phyloP scores from a whole-genome alignment of 2,329 filamentous ascomycete species.

The Fusarium camptoceras region DNA sequence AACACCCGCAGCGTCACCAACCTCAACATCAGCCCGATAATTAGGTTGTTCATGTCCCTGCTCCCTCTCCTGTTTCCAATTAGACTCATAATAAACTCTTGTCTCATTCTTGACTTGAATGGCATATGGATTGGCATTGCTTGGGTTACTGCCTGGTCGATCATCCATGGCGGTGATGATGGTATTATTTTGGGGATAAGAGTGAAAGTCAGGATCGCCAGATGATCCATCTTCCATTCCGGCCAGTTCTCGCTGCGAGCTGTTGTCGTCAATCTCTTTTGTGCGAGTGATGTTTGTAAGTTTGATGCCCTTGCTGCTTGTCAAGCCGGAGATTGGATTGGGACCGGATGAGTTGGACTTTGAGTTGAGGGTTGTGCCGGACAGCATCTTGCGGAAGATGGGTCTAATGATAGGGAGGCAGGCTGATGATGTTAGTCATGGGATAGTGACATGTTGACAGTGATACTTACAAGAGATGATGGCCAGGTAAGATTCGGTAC shows the following conservation, averaged over 20 bases:
- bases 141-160: not conserved
- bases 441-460: not conserved
- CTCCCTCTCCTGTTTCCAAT: not conserved
- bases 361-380: conserved; percentile 18
- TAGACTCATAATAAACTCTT: conserved; percentile 24
- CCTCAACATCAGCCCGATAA: not conserved
- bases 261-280: conserved; percentile 33
- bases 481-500: conserved; percentile 22
- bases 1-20: not conserved
- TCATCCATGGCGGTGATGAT: conserved; percentile 13
- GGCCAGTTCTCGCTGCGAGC: conserved; percentile 29
- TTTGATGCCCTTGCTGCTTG: conserved; percentile 31
- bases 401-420: conserved; percentile 32
- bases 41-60: too few species aligned
- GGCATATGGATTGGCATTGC: not conserved
- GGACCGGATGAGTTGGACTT: conserved; percentile 25
- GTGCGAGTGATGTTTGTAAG: conserved; percentile 21
- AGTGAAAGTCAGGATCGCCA: conserved; percentile 21
- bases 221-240: conserved; percentile 32
- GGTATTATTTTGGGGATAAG: conserved; percentile 17
- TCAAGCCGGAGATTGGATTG: conserved; percentile 31
- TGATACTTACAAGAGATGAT: conserved; percentile 35
- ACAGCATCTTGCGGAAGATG: conserved; percentile 21
- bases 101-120: conserved; percentile 38
- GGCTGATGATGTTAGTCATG: conserved; percentile 9